Base-by-base conservation (phyloP, 1,139 yeast species). In the Wickerhamomyces sp. region DNA sequence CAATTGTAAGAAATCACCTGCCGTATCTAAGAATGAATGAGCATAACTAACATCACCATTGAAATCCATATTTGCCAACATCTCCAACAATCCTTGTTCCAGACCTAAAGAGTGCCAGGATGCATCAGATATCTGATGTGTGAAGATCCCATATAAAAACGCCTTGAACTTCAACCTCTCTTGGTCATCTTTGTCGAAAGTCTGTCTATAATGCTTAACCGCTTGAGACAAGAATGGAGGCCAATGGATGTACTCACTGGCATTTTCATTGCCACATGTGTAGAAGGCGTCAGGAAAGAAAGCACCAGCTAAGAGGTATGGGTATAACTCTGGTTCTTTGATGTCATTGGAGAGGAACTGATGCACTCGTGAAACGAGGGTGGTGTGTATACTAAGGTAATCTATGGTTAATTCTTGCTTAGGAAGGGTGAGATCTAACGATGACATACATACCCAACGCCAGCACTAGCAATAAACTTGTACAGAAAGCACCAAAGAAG, bases 241-340 rank as follows among this genome's bases (percentile, higher is more conserved):
- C 86, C 87, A 81, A 55, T 81, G 86, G 1, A 81, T 68, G 35
- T 65, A 73, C 58, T 81, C 87, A 2, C 84, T 81, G 4, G 73
- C 75, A 7, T 72, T 72, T 6, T 63, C 55, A 11, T 57, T 57
- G 47, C 76, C 63, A 57, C 86, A 81, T 30, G 72, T 67, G 58
- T 81, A 80, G 53, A 79, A 75, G 0, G 82, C 78, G 56, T 81
- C 87, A 0, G 86, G 87, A 54, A 75, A 77, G 57, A 80, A 80
- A 0, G 84, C 71, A 0, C 86, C 86, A 0, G 81, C 73, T 15
- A 72, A 61, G 34, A 66, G 50, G 46, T 51, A 59, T 1, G 63
- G 58, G 4, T 51, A 30, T 33, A 47, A 52, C 5, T 47, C 51
- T 4, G 27, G 34, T 2, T 34, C 15, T 30, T 50, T 43, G 10